These are phyloP conservation scores for Tylopilus felleus DNA, from an alignment of 768 basidiomycete species.

Conservation along the genomic window DNA sequence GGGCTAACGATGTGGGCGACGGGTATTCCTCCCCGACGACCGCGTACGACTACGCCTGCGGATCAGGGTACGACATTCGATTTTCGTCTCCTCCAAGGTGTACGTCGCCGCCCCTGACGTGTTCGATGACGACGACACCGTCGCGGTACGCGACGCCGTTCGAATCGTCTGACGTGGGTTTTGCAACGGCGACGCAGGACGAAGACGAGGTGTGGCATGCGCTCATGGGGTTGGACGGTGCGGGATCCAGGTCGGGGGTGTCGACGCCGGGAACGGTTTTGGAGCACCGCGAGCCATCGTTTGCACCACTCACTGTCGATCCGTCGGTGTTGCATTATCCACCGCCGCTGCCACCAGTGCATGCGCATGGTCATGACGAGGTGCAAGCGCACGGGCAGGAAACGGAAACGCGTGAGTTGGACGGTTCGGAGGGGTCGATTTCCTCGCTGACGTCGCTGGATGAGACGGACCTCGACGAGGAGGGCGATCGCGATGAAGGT, in stretches of 20 bases:
- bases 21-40: too few species aligned
- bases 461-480: neutral
- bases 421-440: neutral
- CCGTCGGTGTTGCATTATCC: conserved; percentile 12
- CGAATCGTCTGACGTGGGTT: neutral
- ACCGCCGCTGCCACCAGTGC: neutral
- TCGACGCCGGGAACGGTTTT: too few species aligned
- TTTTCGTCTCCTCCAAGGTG: neutral
- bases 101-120: neutral
- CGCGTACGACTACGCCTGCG: neutral
- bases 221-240: conserved; percentile 8
- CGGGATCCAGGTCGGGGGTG: conserved; percentile 2
- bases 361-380: neutral
- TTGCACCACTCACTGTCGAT: conserved; percentile 4
- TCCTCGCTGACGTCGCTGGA: conserved; percentile 18
- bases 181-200: conserved; percentile 5
- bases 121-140: neutral
- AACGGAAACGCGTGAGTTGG: neutral
- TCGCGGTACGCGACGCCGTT: conserved; percentile 12
- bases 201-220: conserved; percentile 22
- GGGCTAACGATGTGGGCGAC: too few species aligned
- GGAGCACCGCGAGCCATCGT: too few species aligned
- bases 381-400: too few species aligned
- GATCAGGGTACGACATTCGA: neutral
- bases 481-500: neutral